Conservation (phyloP, 2,329 filamentous ascomycete genomes). For the Didymella sp. region DNA sequence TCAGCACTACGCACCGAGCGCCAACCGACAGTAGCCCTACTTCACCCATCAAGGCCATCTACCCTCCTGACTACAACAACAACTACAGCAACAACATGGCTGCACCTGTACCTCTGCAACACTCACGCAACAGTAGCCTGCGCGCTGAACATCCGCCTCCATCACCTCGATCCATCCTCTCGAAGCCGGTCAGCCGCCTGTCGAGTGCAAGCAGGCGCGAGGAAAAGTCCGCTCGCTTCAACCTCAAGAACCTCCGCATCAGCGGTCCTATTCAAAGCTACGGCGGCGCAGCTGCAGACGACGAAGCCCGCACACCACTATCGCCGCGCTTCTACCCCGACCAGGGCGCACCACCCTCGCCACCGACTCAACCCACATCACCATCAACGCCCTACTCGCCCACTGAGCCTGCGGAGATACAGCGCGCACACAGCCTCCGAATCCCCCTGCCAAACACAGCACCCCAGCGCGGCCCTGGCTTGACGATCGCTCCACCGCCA, state of each 20-base stretch:
- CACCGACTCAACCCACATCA: conserved; percentile 52
- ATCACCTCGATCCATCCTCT: conserved; percentile 47
- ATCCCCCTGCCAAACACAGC: conserved; percentile 37
- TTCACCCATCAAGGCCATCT: conserved; percentile 57
- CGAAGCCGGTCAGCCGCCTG: conserved; percentile 38
- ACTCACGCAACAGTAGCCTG: conserved; percentile 22
- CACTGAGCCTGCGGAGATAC: conserved; percentile 46
- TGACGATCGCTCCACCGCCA: conserved; percentile 15
- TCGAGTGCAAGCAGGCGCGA: conserved; percentile 47
- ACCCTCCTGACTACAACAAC: conserved; percentile 51
- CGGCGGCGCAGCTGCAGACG: conserved; percentile 51
- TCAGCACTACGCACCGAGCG: conserved; percentile 37
- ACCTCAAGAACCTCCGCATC: conserved; percentile 64
- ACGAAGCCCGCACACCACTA: conserved; percentile 60
- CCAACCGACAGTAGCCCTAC: conserved; percentile 42
- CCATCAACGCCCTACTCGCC: conserved; percentile 41
- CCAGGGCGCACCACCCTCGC: conserved; percentile 62
- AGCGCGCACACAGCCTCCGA: conserved; percentile 48
- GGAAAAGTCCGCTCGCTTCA: conserved; percentile 51
- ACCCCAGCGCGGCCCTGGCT: conserved; percentile 17
- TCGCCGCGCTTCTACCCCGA: conserved; percentile 62
- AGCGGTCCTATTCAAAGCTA: conserved; percentile 61
- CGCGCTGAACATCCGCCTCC: conserved; percentile 28
- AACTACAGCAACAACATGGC: conserved; percentile 34
- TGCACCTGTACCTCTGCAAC: conserved; percentile 30